Conservation (phyloP, 1,284 basidiomycete genomes). For the Pseudozyma hubeiensis region DNA sequence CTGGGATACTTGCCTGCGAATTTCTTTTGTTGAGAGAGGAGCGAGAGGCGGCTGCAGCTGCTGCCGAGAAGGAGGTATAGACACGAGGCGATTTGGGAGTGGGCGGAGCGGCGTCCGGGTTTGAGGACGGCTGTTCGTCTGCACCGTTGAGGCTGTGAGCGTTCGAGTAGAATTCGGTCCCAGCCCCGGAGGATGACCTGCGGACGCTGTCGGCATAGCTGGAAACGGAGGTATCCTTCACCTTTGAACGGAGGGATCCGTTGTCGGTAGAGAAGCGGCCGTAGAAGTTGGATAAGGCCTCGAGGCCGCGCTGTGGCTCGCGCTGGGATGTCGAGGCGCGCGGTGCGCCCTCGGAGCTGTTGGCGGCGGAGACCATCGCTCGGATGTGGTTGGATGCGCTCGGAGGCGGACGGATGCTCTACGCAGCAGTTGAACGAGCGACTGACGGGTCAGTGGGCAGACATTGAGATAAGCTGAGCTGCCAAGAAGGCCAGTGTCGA, state of each 20-base stretch:
- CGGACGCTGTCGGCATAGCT: constrained; percentile 40
- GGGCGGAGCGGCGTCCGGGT: constrained; percentile 3
- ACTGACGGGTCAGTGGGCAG: too few species aligned
- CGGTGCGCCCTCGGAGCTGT: constrained; percentile 6
- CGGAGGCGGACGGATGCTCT: too few species aligned
- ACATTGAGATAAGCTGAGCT: too few species aligned
- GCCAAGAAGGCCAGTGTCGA: too few species aligned
- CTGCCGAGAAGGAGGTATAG: constrained; percentile 39
- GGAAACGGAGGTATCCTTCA: constrained; percentile 22
- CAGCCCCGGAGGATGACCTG: constrained; percentile 34
- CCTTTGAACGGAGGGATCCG: constrained; percentile 16
- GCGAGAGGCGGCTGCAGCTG: constrained; percentile 44
- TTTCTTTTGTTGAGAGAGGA: constrained; percentile 38
- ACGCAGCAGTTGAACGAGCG: too few species aligned
- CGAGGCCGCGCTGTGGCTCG: constrained; percentile 40
- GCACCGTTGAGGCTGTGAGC: constrained; percentile 23
- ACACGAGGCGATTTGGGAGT: constrained; percentile 24
- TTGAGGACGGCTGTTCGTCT: constrained; percentile 6
- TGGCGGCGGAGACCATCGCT: constrained; percentile 25
- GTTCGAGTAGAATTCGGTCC: constrained; percentile 35
- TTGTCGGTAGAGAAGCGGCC: constrained; percentile 43
- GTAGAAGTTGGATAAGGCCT: constrained; percentile 47
- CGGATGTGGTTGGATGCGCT: not conserved
- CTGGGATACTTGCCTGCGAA: constrained; percentile 24
- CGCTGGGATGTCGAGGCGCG: constrained; percentile 22